Percentiles rank a stretch among this genome's conserved stretches.
These are phyloP conservation scores for Fistulinella prunicolor DNA, from an alignment of 768 basidiomycete genomes.

Conservation along the genomic window DNA sequence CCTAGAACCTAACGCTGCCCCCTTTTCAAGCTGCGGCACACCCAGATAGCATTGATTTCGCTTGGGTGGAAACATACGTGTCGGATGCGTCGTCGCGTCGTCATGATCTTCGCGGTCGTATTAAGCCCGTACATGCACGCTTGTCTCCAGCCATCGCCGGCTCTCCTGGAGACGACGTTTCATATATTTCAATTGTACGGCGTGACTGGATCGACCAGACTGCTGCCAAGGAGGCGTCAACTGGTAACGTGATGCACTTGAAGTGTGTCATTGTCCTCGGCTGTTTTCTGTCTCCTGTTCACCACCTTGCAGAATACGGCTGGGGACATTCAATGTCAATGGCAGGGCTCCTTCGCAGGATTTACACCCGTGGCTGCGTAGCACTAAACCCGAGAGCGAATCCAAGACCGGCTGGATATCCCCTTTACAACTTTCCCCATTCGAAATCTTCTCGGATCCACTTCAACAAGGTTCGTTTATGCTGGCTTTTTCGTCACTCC, in stretches of 20 bases:
- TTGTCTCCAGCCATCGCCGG: constrained; percentile 66
- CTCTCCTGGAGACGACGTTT: constrained; percentile 53
- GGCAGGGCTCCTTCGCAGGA: constrained; percentile 73
- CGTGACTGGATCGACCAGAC: constrained; percentile 60
- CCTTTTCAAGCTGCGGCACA: constrained; percentile 12
- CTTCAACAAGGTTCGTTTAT: constrained; percentile 21
- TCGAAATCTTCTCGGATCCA: constrained; percentile 24
- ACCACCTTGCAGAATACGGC: constrained; percentile 46
- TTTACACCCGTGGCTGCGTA: constrained; percentile 61
- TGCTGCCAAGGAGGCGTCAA: constrained; percentile 35
- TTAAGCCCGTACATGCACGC: constrained; percentile 46
- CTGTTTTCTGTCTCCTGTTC: neutral
- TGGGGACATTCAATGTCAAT: constrained; percentile 86
- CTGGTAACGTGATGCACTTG: constrained; percentile 20
- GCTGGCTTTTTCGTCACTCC: neutral
- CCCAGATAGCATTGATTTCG: constrained; percentile 9
- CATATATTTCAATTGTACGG: constrained; percentile 55
- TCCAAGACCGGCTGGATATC: constrained; percentile 28
- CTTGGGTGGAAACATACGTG: constrained; percentile 19
- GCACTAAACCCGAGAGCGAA: constrained; percentile 5
- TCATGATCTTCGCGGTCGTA: constrained; percentile 51
- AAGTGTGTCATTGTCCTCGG: constrained; percentile 14
- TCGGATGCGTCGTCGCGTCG: constrained; percentile 5
- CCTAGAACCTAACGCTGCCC: neutral
- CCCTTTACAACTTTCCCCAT: constrained; percentile 37